A percentile compares a stretch with the other conserved stretches of the same genome.
These are phyloP conservation scores for Leccinum subtestaceum DNA, from an alignment of 768 basidiomycete species.

Conservation along the genomic window DNA sequence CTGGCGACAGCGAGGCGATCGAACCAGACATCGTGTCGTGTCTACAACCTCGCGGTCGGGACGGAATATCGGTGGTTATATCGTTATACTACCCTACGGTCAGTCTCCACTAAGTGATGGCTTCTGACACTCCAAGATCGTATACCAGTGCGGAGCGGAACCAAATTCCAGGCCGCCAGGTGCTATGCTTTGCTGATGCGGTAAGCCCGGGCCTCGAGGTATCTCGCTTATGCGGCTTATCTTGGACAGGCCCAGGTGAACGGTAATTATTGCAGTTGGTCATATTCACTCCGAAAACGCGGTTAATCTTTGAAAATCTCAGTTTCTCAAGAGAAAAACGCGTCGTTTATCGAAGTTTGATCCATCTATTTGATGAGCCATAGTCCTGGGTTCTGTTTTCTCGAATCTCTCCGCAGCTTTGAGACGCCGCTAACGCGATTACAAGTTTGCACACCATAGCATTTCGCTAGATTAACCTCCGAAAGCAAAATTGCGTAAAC, in stretches of 20 bases:
- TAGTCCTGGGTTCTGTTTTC: slow-evolving; percentile 8
- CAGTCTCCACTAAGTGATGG: slow-evolving; percentile 5
- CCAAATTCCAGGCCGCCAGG: slow-evolving; percentile 3
- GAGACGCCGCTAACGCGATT: slow-evolving; percentile 11
- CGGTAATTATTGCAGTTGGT: slow-evolving; percentile 1
- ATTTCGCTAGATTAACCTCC: slow-evolving; percentile 15
- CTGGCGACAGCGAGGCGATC: slow-evolving; percentile 18
- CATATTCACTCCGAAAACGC: slow-evolving; percentile 14
- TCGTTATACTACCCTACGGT: slow-evolving; percentile 2
- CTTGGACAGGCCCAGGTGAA: slow-evolving; percentile 1
- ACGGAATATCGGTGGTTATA: slow-evolving; percentile 24
- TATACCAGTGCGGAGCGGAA: slow-evolving; percentile 13
- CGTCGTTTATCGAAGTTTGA: slow-evolving; percentile 19
- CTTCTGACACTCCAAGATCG: slow-evolving; percentile 3
- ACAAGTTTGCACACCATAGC: slow-evolving; percentile 8
- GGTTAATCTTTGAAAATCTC: slow-evolving; percentile 27
- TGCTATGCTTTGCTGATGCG: slow-evolving; percentile 3
- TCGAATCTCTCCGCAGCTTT: slow-evolving; percentile 15
- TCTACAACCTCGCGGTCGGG: slow-evolving; percentile 18
- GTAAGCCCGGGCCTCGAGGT: slow-evolving; percentile 3
- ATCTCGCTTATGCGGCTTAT: not conserved
- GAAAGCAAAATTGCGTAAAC: slow-evolving; percentile 18
- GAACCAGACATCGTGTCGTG: slow-evolving; percentile 12
- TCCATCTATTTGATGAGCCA: slow-evolving; percentile 24
- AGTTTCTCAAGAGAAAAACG: slow-evolving; percentile 15